Conservation (phyloP, 2,329 filamentous ascomycete species). For the Pseudocercospora eumusae region DNA sequence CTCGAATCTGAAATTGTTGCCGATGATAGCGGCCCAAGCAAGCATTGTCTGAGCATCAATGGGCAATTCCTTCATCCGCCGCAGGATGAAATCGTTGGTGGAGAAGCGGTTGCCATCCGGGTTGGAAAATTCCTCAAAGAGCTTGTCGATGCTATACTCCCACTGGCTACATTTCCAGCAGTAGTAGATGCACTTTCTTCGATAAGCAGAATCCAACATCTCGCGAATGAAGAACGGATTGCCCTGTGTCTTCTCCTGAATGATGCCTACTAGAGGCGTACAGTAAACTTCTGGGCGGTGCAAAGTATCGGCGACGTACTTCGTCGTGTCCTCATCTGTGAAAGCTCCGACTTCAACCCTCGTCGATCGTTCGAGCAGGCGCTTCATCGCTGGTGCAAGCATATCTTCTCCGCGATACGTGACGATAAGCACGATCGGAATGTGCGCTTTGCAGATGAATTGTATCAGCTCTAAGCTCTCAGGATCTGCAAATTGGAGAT, state of each 20-base stretch:
- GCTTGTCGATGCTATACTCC: conserved; percentile 80
- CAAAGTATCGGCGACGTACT: conserved; percentile 80
- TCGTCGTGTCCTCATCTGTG: conserved; percentile 73
- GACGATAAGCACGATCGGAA: conserved; percentile 80
- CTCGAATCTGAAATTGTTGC: conserved; percentile 79
- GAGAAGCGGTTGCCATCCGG: conserved; percentile 77
- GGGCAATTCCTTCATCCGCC: conserved; percentile 74
- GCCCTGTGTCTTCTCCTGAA: conserved; percentile 87
- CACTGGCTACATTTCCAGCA: conserved; percentile 80
- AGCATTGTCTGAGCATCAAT: conserved; percentile 73
- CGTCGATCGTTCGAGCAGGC: conserved; percentile 54
- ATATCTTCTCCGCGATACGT: conserved; percentile 56
- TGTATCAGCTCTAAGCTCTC: conserved; percentile 83
- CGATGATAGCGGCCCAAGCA: conserved; percentile 82
- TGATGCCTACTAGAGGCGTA: conserved; percentile 74
- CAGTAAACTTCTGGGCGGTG: conserved; percentile 69
- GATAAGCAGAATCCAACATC: conserved; percentile 84
- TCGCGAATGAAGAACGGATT: conserved; percentile 91
- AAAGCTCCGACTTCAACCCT: conserved; percentile 73
- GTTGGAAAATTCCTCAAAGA: conserved; percentile 81
- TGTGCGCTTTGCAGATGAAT: conserved; percentile 73
- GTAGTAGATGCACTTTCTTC: conserved; percentile 87
- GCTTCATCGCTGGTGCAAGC: conserved; percentile 42
- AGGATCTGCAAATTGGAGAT: conserved; percentile 85
- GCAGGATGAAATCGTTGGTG: conserved; percentile 78